These are phyloP conservation scores for Saccharomyces hybrid DNA, from an alignment of 1,139 yeast species.

Conservation along the genomic window DNA sequence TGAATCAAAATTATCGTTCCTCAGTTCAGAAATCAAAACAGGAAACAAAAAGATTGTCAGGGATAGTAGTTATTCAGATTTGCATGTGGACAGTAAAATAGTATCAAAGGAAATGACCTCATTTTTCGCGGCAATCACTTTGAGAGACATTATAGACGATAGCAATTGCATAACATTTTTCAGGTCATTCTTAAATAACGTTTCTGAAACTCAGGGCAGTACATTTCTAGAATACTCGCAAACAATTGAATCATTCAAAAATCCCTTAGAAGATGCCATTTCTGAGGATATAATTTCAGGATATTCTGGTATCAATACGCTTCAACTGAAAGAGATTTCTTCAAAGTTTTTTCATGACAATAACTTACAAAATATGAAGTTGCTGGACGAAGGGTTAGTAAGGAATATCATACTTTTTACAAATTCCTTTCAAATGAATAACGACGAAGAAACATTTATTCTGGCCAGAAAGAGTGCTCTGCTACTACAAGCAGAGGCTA, in stretches of 20 bases:
- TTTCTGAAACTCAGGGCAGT: constrained; percentile 10
- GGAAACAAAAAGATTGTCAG: constrained; percentile 17
- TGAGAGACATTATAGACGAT: constrained; percentile 18
- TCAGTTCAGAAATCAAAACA: constrained; percentile 6
- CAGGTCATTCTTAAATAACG: constrained; percentile 11
- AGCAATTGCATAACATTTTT: constrained; percentile 14
- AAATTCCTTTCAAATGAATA: neutral
- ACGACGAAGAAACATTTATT: constrained; percentile 13
- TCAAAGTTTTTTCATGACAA: constrained; percentile 11
- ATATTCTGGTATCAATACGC: constrained; percentile 9
- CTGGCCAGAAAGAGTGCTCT: constrained; percentile 53
- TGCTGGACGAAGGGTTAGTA: constrained; percentile 16
- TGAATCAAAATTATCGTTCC: constrained; percentile 28
- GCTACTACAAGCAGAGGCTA: constrained; percentile 47
- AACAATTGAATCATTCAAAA: constrained; percentile 58
- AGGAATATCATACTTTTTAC: constrained; percentile 13
- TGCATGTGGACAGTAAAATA: constrained; percentile 4
- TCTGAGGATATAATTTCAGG: constrained; percentile 25
- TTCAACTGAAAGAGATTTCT: constrained; percentile 10
- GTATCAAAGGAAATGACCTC: constrained; percentile 14
- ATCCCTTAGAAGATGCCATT: constrained; percentile 58
- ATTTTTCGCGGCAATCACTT: constrained; percentile 13
- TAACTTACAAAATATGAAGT: constrained; percentile 10
- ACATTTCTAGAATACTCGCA: constrained; percentile 52
- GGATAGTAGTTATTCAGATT: constrained; percentile 34